Evolutionary conservation across 805 yeast species (phyloP), one percentile per base, ranked within the genome.

Genomic region (Dipodascus geniculatus): DNA sequence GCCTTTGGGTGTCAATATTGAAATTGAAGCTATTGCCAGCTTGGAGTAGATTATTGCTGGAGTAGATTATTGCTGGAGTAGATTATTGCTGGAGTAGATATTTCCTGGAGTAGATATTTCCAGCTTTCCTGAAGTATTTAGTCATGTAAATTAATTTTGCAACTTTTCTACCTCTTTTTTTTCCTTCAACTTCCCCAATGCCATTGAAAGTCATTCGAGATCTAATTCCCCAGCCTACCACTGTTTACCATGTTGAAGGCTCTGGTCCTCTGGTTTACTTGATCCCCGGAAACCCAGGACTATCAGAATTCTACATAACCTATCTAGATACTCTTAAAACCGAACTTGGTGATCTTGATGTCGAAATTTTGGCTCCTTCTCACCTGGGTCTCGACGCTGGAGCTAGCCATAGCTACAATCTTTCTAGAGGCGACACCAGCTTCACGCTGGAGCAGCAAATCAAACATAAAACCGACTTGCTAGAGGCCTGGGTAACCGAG

Each of bases 1-100:
- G 63, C 99, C 99, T 57, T 79, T 93, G 69, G 88, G 88, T 57
- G 87, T 82, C 57, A 86, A 80, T 57, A 70, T 88, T 63, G 99
- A 93, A 75, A 79, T 93, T 73, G 99, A 91, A 75, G 90, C 85
- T 58, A 74, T 93, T 72, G 99, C 98, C 56, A 38, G 44, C 19
- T 74, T 85, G 55, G 96, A 84, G 47, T 64, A 61, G 56, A 38
- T 35, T 28, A 6, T 28, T n/a, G n/a, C n/a, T n/a, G n/a, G n/a
- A n/a, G n/a, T n/a, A n/a, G n/a, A 14, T 28, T n/a, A n/a, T n/a
- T n/a, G n/a, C n/a, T n/a, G n/a, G n/a, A n/a, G n/a, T n/a, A n/a
- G n/a, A n/a, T n/a, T n/a, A n/a, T n/a, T n/a, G n/a, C n/a, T n/a
- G n/a, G n/a, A n/a, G n/a, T n/a, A n/a, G n/a, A n/a, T n/a, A n/a